phyloP scores from a whole-genome alignment of 164 flowering plant genomes.

The grape (Vitis vinifera) region ASM3070453v1 NC_081816.1:24678501-24679000 shows the following conservation, averaged over 20 bases:
- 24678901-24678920: too few species aligned
- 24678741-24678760: background rate
- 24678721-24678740: background rate
- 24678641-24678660: constrained; percentile 56
- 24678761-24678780: background rate
- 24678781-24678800: background rate
- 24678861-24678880: too few species aligned
- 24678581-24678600: constrained; percentile 66
- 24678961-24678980: too few species aligned
- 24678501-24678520: constrained; percentile 79
- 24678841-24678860: background rate
- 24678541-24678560: constrained; percentile 57
- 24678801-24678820: background rate
- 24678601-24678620: constrained; percentile 90
- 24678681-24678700: background rate
- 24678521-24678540: constrained; percentile 95
- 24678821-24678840: background rate
- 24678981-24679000: too few species aligned
- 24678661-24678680: constrained; percentile 1
- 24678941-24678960: too few species aligned
- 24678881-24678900: too few species aligned
- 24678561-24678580: constrained; percentile 72
- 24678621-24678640: constrained; percentile 87
- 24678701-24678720: background rate
- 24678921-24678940: too few species aligned